These are phyloP conservation scores for Sanguinoderma infundibulare DNA, from an alignment of 1,284 basidiomycete species.

Conservation along the genomic window DNA sequence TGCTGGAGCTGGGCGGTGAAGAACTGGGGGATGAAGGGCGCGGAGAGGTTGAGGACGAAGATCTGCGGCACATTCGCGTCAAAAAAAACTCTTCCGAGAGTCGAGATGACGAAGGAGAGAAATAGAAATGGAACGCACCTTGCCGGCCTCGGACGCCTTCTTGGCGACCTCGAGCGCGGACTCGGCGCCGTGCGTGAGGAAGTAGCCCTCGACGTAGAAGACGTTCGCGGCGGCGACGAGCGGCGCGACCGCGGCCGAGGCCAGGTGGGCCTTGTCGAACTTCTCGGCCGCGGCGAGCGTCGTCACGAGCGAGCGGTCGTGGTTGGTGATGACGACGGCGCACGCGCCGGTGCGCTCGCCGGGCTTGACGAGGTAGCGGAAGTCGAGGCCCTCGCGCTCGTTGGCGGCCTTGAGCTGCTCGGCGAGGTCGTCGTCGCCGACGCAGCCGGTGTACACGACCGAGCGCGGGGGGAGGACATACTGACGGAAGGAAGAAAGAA, in stretches of 20 bases:
- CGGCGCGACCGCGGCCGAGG: constrained; percentile 77
- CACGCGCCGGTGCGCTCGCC: constrained; percentile 95
- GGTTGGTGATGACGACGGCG: constrained; percentile 94
- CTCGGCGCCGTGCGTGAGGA: constrained; percentile 92
- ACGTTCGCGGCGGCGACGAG: constrained; percentile 83
- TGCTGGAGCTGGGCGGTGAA: constrained; percentile 84
- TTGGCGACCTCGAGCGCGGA: constrained; percentile 80
- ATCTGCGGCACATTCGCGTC: constrained; percentile 49
- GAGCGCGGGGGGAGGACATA: constrained; percentile 90
- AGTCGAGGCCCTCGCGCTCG: constrained; percentile 88
- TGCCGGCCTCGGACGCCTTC: constrained; percentile 78
- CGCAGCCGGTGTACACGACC: constrained; percentile 94
- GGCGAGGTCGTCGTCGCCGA: constrained; percentile 92
- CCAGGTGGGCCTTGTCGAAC: constrained; percentile 84
- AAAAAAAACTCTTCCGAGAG: too few species aligned
- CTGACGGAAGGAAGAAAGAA: constrained; percentile 48
- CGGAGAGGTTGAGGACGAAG: constrained; percentile 93
- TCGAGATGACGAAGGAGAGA: too few species aligned
- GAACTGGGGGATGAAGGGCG: constrained; percentile 97
- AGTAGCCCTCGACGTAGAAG: constrained; percentile 97
- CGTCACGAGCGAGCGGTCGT: constrained; percentile 92
- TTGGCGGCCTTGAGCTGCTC: constrained; percentile 93
- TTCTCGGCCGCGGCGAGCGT: constrained; percentile 90
- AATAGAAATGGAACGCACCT: constrained; percentile 55
- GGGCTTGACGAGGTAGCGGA: constrained; percentile 89